Conservation (phyloP, 106 monocot genomes). For the Dactylorhiza incarnata region DNA sequence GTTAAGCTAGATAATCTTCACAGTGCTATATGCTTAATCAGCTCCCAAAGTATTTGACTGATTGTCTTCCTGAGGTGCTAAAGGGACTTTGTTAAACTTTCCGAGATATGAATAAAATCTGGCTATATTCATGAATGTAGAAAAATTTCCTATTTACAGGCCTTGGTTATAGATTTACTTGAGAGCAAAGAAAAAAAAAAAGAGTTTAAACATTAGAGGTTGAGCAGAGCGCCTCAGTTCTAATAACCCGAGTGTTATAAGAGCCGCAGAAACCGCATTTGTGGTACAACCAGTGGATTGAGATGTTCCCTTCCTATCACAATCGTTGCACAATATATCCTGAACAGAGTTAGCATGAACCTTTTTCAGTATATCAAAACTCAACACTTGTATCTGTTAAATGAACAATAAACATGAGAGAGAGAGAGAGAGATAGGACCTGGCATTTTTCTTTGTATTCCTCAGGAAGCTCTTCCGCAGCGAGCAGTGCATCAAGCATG, state of each 20-base stretch:
- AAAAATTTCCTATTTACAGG: no score
- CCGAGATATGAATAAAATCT: no score
- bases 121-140: no score
- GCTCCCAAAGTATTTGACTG: no score
- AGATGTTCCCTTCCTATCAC: constrained; percentile 64
- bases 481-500: constrained; percentile 89
- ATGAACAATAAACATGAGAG: not conserved
- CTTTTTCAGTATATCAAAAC: not conserved
- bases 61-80: no score
- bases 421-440: constrained; percentile 13
- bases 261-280: constrained; percentile 86
- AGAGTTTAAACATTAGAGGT: constrained; percentile 14
- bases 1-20: no score
- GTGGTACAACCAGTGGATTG: constrained; percentile 92
- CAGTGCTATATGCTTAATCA: no score
- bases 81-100: no score
- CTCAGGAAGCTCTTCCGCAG: constrained; percentile 81
- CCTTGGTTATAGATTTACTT: no score
- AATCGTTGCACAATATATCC: constrained; percentile 96
- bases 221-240: constrained; percentile 33
- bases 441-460: constrained; percentile 83
- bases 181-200: no score
- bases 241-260: constrained; percentile 89
- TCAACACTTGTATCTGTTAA: not conserved
- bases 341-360: constrained; percentile 12